phyloP scores from a whole-genome alignment of 306 rosid species.

The Hippophae gyantsensis region DNA sequence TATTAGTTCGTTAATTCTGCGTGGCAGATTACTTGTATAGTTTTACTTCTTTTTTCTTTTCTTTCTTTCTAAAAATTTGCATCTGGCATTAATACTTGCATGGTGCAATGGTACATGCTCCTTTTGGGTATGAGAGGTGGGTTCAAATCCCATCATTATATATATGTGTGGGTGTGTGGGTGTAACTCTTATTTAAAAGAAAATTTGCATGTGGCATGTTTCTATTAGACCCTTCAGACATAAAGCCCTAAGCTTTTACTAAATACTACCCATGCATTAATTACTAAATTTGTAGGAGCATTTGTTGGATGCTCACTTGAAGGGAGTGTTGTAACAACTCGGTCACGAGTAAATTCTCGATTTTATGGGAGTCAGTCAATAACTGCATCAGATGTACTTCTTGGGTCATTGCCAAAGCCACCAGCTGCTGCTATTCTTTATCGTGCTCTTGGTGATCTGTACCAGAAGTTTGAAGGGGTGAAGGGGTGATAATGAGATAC shows the following conservation, averaged over 20 bases:
- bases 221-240: too few species aligned
- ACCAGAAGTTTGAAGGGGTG: slow-evolving; percentile 38
- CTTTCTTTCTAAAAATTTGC: too few species aligned
- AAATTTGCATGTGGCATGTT: too few species aligned
- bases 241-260: not conserved
- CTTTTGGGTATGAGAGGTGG: too few species aligned
- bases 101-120: too few species aligned
- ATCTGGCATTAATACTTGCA: too few species aligned
- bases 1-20: too few species aligned
- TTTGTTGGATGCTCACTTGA: slow-evolving; percentile 93
- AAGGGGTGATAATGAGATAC: not conserved
- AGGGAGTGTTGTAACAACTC: slow-evolving; percentile 71
- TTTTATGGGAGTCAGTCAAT: slow-evolving; percentile 81
- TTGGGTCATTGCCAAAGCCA: slow-evolving; percentile 81
- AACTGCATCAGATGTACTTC: slow-evolving; percentile 64
- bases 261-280: not conserved
- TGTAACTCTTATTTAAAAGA: too few species aligned
- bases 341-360: slow-evolving; percentile 52
- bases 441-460: slow-evolving; percentile 60
- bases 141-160: too few species aligned
- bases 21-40: too few species aligned
- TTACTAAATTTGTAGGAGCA: slow-evolving; percentile 56
- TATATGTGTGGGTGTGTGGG: too few species aligned
- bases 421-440: slow-evolving; percentile 83
- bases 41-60: too few species aligned